A percentile compares a stretch with the other conserved stretches of the same genome.
Conservation (phyloP, 345 rosid genomes). For the Lumnitzera littorea region DNA sequence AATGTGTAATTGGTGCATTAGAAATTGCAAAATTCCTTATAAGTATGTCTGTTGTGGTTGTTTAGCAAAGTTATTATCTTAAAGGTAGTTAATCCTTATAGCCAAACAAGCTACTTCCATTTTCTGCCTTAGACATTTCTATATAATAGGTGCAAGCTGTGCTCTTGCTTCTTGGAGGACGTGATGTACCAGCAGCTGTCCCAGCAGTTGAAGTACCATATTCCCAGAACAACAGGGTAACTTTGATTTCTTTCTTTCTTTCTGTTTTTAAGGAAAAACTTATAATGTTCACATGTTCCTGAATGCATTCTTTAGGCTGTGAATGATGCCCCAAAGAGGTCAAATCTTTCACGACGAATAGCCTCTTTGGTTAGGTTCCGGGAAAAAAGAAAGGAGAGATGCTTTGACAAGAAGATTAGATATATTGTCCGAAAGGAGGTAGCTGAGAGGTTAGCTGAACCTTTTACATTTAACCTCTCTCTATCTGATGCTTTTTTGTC, state of each 20-base stretch:
- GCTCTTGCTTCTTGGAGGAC: conserved; percentile 59
- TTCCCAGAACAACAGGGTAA: conserved; percentile 31
- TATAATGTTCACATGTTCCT: conserved; percentile 7
- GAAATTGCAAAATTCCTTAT: neutral
- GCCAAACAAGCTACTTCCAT: neutral
- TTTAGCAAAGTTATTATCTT: no score
- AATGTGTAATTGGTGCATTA: no score
- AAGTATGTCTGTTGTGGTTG: neutral
- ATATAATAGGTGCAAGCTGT: conserved; percentile 56
- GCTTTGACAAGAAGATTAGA: conserved; percentile 75
- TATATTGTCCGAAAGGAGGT: conserved; percentile 69
- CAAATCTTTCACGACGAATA: conserved; percentile 58
- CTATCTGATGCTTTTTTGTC: neutral
- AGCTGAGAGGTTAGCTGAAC: conserved; percentile 49
- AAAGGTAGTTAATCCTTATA: no score
- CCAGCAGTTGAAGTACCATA: conserved; percentile 42
- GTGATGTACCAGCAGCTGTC: conserved; percentile 44
- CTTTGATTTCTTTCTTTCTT: conserved; percentile 1
- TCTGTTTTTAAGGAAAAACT: no score
- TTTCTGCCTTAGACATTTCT: conserved; percentile 2
- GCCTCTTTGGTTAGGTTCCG: conserved; percentile 74
- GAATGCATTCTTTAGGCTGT: conserved; percentile 26
- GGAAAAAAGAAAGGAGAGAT: conserved; percentile 70
- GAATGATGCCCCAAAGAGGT: conserved; percentile 35
- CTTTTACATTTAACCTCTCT: neutral